Percentiles rank a stretch among this genome's conserved stretches.
Conservation (phyloP, 208 protist species). For the Naegleria lovaniensis region DNA sequence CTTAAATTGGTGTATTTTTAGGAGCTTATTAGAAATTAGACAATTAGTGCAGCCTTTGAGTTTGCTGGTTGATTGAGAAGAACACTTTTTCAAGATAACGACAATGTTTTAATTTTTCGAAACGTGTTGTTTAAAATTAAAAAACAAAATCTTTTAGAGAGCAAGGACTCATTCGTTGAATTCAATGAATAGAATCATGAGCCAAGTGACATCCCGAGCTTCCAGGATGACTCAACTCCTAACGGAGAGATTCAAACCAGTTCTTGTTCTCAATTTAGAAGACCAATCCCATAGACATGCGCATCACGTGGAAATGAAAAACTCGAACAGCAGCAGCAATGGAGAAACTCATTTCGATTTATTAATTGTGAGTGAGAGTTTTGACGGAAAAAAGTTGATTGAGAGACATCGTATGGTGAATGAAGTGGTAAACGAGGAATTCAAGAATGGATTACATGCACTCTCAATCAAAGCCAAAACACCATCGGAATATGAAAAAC, state of each 20-base stretch:
- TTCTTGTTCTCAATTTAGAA: neutral
- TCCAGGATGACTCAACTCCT: neutral
- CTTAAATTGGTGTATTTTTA: no score
- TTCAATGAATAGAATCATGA: neutral
- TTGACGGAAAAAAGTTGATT: neutral
- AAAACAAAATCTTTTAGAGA: no score
- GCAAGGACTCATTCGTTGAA: no score
- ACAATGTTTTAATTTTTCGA: no score
- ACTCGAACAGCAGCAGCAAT: neutral
- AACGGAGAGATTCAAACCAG: neutral
- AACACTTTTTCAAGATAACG: no score
- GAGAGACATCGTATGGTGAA: neutral
- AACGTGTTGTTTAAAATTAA: no score
- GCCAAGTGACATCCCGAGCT: neutral
- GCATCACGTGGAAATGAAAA: neutral
- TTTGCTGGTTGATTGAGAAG: no score
- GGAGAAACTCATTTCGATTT: neutral
- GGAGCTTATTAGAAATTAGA: no score
- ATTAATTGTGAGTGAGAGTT: neutral
- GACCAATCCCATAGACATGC: neutral
- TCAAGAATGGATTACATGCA: neutral
- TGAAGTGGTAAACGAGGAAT: neutral
- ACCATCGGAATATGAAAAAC: neutral
- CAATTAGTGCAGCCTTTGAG: no score
- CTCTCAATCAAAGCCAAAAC: neutral